Evolutionary conservation across 345 rosid genomes (phyloP).

Genomic region (Rhodamnia argentea): DNA sequence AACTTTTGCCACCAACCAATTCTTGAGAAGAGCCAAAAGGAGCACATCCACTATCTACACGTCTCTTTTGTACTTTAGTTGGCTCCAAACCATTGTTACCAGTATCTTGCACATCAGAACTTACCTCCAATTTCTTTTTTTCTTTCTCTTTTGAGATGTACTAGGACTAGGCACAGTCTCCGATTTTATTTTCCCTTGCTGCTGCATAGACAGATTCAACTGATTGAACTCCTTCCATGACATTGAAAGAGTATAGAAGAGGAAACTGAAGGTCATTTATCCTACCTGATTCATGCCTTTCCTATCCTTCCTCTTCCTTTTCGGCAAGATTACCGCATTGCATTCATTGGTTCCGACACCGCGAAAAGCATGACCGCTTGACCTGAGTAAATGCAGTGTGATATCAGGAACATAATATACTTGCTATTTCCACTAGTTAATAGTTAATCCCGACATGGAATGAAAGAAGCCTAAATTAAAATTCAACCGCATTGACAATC

Average conservation of each 20-base stretch:
- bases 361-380: neutral
- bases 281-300: conserved; percentile 32
- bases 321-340: conserved; percentile 49
- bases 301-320: conserved; percentile 24
- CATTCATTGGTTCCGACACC: conserved; percentile 28
- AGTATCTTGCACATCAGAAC: neutral
- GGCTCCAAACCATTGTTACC: neutral
- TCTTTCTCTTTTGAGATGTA: conserved; percentile 58
- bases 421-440: neutral
- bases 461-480: neutral
- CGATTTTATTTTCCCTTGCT: neutral
- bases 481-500: neutral
- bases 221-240: neutral
- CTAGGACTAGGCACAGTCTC: conserved; percentile 4
- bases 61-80: neutral
- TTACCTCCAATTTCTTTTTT: conserved; percentile 69
- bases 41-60: neutral
- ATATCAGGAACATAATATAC: neutral
- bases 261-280: conserved; percentile 5
- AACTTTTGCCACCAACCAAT: neutral
- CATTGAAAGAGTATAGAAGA: neutral
- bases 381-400: neutral
- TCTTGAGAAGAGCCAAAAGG: neutral
- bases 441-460: neutral
- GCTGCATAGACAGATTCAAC: neutral